A percentile compares a stretch with the other conserved stretches of the same genome.
Conservation (phyloP, 1,284 basidiomycete genomes). For the Mycosarcoma maydis region DNA sequence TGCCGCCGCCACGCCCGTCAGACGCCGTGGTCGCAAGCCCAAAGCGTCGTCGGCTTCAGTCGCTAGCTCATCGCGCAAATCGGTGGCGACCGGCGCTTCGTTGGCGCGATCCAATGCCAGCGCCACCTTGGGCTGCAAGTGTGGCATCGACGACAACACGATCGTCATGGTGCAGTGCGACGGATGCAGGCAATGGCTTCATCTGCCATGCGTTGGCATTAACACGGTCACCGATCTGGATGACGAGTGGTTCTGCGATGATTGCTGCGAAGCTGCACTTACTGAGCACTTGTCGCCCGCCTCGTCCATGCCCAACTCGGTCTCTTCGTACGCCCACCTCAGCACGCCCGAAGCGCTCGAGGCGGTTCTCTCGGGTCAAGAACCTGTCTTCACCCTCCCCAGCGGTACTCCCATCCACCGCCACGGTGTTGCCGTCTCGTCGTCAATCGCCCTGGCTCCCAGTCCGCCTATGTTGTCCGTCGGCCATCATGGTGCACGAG, state of each 20-base stretch:
- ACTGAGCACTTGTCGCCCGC: conserved; percentile 43
- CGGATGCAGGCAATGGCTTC: conserved; percentile 63
- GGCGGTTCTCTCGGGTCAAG: conserved; percentile 34
- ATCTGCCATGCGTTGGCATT: conserved; percentile 64
- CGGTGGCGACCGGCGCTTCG: conserved; percentile 41
- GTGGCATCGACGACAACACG: conserved; percentile 47
- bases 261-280: conserved; percentile 46
- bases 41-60: conserved; percentile 19
- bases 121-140: conserved; percentile 52
- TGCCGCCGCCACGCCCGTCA: conserved; percentile 20
- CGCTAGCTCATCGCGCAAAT: conserved; percentile 37
- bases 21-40: conserved; percentile 39
- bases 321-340: conserved; percentile 43
- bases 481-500: conserved; percentile 31
- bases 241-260: conserved; percentile 65
- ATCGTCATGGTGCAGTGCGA: conserved; percentile 67
- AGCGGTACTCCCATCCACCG: conserved; percentile 47
- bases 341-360: conserved; percentile 46
- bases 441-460: conserved; percentile 53
- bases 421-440: conserved; percentile 43
- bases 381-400: conserved; percentile 44
- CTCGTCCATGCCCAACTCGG: conserved; percentile 38
- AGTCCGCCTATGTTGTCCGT: conserved; percentile 47
- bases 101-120: conserved; percentile 33
- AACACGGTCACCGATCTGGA: conserved; percentile 57